phyloP scores from a whole-genome alignment of 305 asterid genomes.

The Fraxinus ornus region DNA sequence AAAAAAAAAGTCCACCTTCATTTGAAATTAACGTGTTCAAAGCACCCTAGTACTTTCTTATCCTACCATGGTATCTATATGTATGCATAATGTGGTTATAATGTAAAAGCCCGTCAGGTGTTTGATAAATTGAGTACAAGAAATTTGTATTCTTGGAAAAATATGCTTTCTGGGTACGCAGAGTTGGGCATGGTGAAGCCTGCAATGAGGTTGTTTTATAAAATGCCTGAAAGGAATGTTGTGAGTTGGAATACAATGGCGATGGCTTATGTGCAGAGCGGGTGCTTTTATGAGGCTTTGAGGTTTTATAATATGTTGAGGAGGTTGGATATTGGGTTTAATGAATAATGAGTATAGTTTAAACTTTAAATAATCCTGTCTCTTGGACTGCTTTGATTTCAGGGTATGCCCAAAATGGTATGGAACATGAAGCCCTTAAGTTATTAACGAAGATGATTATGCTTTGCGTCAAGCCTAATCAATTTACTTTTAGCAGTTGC shows the following conservation, averaged over 20 bases:
- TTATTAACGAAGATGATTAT: constrained; percentile 48
- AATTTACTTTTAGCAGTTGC: constrained; percentile 59
- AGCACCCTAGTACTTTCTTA: too few species aligned
- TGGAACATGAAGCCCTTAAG: constrained; percentile 48
- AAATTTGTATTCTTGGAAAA: constrained; percentile 45
- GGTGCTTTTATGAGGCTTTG: constrained; percentile 48
- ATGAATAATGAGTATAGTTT: constrained; percentile 46
- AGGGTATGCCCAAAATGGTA: constrained; percentile 56
- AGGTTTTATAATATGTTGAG: constrained; percentile 53
- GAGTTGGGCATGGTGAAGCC: constrained; percentile 57
- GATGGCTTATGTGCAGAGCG: constrained; percentile 55
- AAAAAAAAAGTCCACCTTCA: too few species aligned
- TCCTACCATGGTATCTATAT: too few species aligned
- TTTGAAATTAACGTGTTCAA: too few species aligned
- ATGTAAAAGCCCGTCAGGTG: too few species aligned
- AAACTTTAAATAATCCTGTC: constrained; percentile 38
- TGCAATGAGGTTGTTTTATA: constrained; percentile 56
- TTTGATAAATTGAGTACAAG: too few species aligned
- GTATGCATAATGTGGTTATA: too few species aligned
- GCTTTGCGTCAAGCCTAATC: constrained; percentile 49
- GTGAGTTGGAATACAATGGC: constrained; percentile 83
- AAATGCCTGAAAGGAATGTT: constrained; percentile 67
- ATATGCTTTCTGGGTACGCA: constrained; percentile 75
- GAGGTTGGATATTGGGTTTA: constrained; percentile 49
- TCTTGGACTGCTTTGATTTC: constrained; percentile 73